Evolutionary conservation across 805 yeast genomes (phyloP), one percentile per base, ranked within the genome.

Genomic region (Ogataea pignaliae): DNA sequence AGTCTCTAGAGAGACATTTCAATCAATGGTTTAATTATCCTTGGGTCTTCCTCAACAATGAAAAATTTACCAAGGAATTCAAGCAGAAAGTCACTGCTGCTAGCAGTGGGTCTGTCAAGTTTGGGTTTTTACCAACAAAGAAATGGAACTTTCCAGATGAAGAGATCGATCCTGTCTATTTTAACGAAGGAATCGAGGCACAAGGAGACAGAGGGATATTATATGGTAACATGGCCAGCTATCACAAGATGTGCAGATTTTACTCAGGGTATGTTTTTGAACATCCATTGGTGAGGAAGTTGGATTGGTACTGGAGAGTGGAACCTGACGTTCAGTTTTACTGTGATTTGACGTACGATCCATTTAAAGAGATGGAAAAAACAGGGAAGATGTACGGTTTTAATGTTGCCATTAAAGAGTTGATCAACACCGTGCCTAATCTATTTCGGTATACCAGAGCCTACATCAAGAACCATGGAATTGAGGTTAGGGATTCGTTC

Each of bases 181-280:
- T 85, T 44, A 55, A 71, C 28, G 89, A 86, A 59, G 69, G 71
- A 13, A 72, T 90, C 12, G 75, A 81, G 34, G 66, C 70, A 14
- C 97, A 90, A 62, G 95, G 95, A 29, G 97, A 90, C 64, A 66
- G 88, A 32, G 81, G 80, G 1, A 81, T 91, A 46, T 75, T 87
- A 76, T 90, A 93, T 61, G 98, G 97, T 0, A 81, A 79, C 46
- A 64, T 81, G 71, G 83, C 76, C 40, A 79, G 91, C 6, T 93
- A 91, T 60, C 97, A 91, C 63, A 84, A 85, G 58, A 91, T 91
- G 98, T 91, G 98, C 61, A 74, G 97, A n/a, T 90, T 83, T 61
- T 88, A 86, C 59, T 80, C 95, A 0, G 96, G 96, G 1, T 71
- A 72, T 45, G 91, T 91, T 59, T 88, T 78, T 66, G 78, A 82